Percentiles rank a stretch among this genome's conserved stretches.
Evolutionary conservation across 2,329 filamentous ascomycete species (phyloP).

Genomic region (Colletotrichum echinochloae): DNA sequence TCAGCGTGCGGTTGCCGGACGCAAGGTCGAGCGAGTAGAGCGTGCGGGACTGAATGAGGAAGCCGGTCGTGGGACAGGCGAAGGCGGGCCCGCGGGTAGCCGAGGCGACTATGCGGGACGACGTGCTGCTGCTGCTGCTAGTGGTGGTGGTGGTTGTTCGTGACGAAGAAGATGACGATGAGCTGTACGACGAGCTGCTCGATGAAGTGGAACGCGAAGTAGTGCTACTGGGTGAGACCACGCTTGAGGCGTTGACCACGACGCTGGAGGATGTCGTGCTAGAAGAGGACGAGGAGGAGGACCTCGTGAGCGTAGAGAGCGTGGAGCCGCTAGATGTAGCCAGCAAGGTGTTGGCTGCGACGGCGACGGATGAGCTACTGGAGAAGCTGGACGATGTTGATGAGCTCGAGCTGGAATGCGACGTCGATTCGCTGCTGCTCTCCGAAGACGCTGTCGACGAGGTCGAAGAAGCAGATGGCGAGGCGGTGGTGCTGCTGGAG

Average conservation of each 20-base stretch:
- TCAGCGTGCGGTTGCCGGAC: background rate
- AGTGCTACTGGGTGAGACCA: background rate
- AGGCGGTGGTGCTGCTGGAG: background rate
- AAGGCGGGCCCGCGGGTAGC: slow-evolving; percentile 27
- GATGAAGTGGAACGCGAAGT: background rate
- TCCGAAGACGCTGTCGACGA: background rate
- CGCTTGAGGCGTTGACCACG: no score
- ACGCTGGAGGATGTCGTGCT: background rate
- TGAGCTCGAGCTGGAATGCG: background rate
- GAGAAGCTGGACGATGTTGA: background rate
- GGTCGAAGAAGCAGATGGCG: background rate
- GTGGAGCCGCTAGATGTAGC: background rate
- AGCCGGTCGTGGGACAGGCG: slow-evolving; percentile 35
- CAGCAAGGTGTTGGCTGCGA: background rate
- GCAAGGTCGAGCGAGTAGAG: slow-evolving; percentile 42
- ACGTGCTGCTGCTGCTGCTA: background rate
- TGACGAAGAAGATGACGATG: background rate
- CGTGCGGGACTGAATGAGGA: slow-evolving; percentile 38
- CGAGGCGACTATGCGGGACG: slow-evolving; percentile 14
- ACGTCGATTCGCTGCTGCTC: background rate
- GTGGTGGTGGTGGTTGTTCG: background rate
- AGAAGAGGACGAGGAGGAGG: background rate
- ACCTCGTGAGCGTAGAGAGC: slow-evolving; percentile 15
- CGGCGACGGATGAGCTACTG: background rate
- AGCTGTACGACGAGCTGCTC: background rate